Evolutionary conservation across 805 yeast genomes (phyloP).

Genomic region (Saccharomycopsis amapae): DNA sequence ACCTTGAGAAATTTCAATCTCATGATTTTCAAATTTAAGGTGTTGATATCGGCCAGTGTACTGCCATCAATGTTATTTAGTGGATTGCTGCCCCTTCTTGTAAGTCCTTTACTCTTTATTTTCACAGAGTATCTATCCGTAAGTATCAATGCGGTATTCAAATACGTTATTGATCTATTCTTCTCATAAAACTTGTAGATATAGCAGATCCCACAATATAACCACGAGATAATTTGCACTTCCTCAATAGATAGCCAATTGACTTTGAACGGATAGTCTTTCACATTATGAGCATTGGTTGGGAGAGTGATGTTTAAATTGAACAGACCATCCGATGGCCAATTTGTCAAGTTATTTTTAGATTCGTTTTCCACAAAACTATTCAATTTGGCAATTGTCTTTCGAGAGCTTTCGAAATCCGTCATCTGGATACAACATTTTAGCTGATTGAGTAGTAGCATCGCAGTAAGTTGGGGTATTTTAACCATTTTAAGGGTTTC

Average conservation of each 20-base stretch:
- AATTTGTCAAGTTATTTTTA: constrained; percentile 7
- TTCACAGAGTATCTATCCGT: constrained; percentile 8
- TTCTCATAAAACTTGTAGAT: constrained; percentile 11
- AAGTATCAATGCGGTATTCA: constrained; percentile 12
- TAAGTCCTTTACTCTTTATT: constrained; percentile 3
- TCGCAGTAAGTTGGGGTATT: constrained; percentile 13
- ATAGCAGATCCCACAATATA: constrained; percentile 16
- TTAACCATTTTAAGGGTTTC: not conserved
- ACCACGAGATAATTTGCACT: constrained; percentile 18
- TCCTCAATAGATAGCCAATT: constrained; percentile 20
- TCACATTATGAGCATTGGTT: not conserved
- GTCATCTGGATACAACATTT: constrained; percentile 2
- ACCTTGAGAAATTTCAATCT: constrained; percentile 13
- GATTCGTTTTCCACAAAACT: constrained; percentile 10
- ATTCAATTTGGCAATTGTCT: constrained; percentile 8
- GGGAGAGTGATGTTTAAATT: constrained; percentile 10
- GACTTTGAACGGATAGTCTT: constrained; percentile 12
- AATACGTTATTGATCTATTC: constrained; percentile 14
- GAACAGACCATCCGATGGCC: constrained; percentile 19
- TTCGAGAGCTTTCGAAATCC: constrained; percentile 4
- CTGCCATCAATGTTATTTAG: not conserved
- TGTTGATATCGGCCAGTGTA: not conserved
- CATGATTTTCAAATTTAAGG: constrained; percentile 6
- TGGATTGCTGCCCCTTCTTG: not conserved
- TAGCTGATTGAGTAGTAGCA: constrained; percentile 13